Evolutionary conservation across 139 green algal genomes (phyloP).

Genomic region (Asterochloris erici): DNA sequence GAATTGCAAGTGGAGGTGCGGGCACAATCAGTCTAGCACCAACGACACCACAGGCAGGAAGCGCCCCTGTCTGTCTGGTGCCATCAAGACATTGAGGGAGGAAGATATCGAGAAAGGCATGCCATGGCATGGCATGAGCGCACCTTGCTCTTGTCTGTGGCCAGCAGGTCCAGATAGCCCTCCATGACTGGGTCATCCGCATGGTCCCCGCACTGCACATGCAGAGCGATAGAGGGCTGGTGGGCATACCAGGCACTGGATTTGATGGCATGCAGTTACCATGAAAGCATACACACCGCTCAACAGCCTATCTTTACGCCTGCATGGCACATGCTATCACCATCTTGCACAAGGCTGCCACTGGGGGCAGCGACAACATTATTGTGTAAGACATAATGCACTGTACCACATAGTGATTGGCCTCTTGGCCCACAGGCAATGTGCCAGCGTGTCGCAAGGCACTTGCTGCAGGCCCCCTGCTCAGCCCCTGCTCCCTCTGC

Average conservation of each 20-base stretch:
- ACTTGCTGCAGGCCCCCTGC: not conserved
- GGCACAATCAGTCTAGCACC: too few relatives aligned
- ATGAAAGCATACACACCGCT: not conserved
- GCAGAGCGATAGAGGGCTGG: not conserved
- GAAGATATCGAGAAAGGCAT: not conserved
- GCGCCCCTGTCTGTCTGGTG: too few relatives aligned
- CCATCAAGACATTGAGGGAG: not conserved
- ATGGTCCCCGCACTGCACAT: conserved; percentile 41
- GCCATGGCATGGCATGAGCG: not conserved
- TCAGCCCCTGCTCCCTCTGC: not conserved
- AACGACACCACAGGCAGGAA: too few relatives aligned
- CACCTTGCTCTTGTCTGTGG: conserved; percentile 54
- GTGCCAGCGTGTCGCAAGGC: too few relatives aligned
- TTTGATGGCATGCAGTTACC: not conserved
- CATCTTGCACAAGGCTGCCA: not conserved
- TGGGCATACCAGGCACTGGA: too few relatives aligned
- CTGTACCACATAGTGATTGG: not conserved
- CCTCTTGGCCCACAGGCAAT: not conserved
- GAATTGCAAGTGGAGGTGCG: too few relatives aligned
- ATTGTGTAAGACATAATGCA: not conserved
- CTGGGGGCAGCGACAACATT: not conserved
- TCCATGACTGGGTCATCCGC: conserved; percentile 37
- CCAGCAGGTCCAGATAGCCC: conserved; percentile 43
- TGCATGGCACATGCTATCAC: not conserved
- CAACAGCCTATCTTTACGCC: not conserved